Evolutionary conservation across 352 stramenopile genomes (phyloP), one percentile per base, ranked within the genome.

Genomic region (Thalassiosira mediterranea): DNA sequence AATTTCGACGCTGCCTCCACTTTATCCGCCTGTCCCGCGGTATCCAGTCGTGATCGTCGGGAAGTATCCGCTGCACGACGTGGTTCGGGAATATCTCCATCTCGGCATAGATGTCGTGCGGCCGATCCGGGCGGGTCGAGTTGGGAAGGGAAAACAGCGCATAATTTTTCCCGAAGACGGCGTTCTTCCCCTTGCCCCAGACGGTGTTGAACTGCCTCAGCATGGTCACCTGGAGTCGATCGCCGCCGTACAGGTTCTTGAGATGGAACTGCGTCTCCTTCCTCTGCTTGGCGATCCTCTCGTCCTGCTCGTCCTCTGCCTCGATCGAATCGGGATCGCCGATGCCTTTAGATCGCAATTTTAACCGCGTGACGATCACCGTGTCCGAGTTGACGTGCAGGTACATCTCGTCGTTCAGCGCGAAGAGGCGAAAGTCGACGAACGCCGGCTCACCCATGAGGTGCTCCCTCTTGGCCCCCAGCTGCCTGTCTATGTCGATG

Each of bases 381-480:
- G 26, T 28, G 21, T 58, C 23, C 3, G 49, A 7, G 19, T 58
- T 58, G 19, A 28, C 26, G 1, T 58, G 19, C 21, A 75, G 29
- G 34, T 75, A 75, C n/a, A 75, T 17, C 26, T 61, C 7, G 19
- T 40, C 25, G 25, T 48, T 32, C 10, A 75, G 25, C 15, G 21
- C 25, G 56, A 68, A 47, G 15, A 75, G 19, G 29, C 65, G 53
- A 68, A 47, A 75, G 26, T 75, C 65, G 31, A 75, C 61, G 3
- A 56, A 48, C 8, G 47, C 31, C 1, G 46, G 46, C 28, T 42
- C 25, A 23, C 58, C 54, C 1, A 11, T 29, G n/a, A 4, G 23
- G 17, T 28, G 3, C 21, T 32, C 21, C 21, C 21, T 58, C 21
- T 31, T 8, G n/a, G 40, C 1, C 11, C 26, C 26, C 21, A 58